phyloP scores from a whole-genome alignment of 768 basidiomycete species.

The Lactarius evosmus region DNA sequence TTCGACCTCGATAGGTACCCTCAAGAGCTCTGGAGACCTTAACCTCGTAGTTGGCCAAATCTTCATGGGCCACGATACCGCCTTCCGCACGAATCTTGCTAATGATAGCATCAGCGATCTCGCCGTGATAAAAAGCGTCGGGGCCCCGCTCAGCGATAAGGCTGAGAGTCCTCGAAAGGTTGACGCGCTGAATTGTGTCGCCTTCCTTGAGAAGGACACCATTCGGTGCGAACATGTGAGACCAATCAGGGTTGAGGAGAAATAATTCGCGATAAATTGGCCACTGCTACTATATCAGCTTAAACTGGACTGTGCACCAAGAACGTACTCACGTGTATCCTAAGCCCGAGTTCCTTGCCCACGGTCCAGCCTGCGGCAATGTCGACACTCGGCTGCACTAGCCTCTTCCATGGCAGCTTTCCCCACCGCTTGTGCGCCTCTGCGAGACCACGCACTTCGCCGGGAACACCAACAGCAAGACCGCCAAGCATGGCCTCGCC shows the following conservation, averaged over 20 bases:
- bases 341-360: constrained; percentile 66
- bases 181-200: constrained; percentile 65
- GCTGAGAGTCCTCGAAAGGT: constrained; percentile 73
- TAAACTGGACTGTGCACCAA: not conserved
- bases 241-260: constrained; percentile 70
- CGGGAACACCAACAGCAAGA: constrained; percentile 84
- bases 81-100: constrained; percentile 67
- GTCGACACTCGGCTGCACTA: constrained; percentile 71
- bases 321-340: constrained; percentile 56
- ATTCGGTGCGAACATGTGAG: constrained; percentile 74
- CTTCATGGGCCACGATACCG: constrained; percentile 74
- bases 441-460: constrained; percentile 84
- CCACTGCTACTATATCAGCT: constrained; percentile 28
- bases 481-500: constrained; percentile 66
- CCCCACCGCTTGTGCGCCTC: constrained; percentile 86
- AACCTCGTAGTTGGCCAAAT: constrained; percentile 68
- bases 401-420: constrained; percentile 66
- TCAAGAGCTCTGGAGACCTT: constrained; percentile 69
- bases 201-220: constrained; percentile 72
- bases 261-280: constrained; percentile 50
- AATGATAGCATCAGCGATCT: constrained; percentile 77
- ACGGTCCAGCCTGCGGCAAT: constrained; percentile 82
- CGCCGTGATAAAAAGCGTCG: constrained; percentile 84
- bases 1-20: constrained; percentile 73
- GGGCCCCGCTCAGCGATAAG: constrained; percentile 74